Evolutionary conservation across 2,329 filamentous ascomycete species (phyloP), one percentile per base, ranked within the genome.

Genomic region (Venturia pyrina): DNA sequence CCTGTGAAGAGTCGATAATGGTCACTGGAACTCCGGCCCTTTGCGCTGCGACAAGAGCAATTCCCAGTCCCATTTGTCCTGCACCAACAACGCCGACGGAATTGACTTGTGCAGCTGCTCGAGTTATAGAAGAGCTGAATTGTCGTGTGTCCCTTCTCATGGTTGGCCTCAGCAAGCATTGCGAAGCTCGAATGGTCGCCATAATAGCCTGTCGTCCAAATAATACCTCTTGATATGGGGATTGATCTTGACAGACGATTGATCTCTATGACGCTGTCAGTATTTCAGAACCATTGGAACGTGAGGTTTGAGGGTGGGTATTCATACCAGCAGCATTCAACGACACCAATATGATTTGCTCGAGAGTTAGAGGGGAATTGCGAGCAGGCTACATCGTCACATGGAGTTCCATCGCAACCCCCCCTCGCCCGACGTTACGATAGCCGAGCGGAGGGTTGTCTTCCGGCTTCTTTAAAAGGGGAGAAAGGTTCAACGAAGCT

Each of bases 61-160:
- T 99, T 67, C 95, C 95, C 57, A 99, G 81, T 67, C 95, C 95
- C 93, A 98, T 97, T 77, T 98, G 95, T 37, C 95, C 95, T 64
- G 93, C 93, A 70, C 95, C 95, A 73, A 99, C 83, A 62, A 99
- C 93, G 73, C 93, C 95, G 53, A 99, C 80, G 70, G 85, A 89
- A 80, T 93, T 96, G 68, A 99, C 88, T 73, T 93, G 86, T 28
- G 64, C 64, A 48, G 64, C 64, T 62, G 40, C 60, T 37, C 53
- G 53, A 62, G 24, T 24, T 28, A 24, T 24, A 15, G 50, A n/a
- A 0, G 63, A 57, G 63, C 63, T 65, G 53, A 65, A 65, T 10
- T 65, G 63, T 15, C 62, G n/a, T 21, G 24, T 17, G 50, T 34
- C 63, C n/a, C 53, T 59, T 59, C 19, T 19, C 32, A 59, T 10